Evolutionary conservation across 306 rosid genomes (phyloP), one percentile per base, ranked within the genome.

Genomic region (Medicago arabica): DNA sequence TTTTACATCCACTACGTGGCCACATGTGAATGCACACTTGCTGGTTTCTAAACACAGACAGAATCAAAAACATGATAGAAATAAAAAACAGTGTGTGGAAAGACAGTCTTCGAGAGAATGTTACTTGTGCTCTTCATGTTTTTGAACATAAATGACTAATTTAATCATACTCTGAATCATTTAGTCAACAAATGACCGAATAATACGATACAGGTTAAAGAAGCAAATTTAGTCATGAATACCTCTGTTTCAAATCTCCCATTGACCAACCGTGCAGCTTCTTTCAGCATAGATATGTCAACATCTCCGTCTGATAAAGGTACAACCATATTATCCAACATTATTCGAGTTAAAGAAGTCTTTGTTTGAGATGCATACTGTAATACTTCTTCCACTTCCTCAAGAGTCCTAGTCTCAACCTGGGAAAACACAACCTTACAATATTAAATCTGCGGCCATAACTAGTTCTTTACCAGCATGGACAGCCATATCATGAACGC

Each of bases 251-350:
- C 92, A 79, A 87, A 92, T 82, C 84, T 88, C 67, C 89, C 96
- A 78, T 86, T 71, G 69, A 95, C 88, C 84, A 92, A 50, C 62
- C 72, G 82, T 76, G 89, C 93, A 60, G 98, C 97, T 80, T 90
- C 91, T 81, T 85, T 81, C 41, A 95, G 97, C 98, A 90, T 86
- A 77, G 89, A 82, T 62, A 88, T 87, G 36, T 95, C 97, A 53
- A 95, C 89, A 62, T 92, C 90, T 4, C 93, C 97, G 64, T 89
- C 81, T 19, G 89, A 83, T 71, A 87, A 82, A 49, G 97, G 97
- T 54, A 86, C 87, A 72, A 95, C 97, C 98, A 95, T 95, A 79
- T 95, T 92, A 79, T 95, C 98, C 95, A 95, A 85, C 98, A 95
- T 92, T 75, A 92, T 89, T 71, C 93, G 84, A 75, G 91, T 92